Base-by-base conservation (phyloP, 331 rosid species). In the Quercus phellos region DNA sequence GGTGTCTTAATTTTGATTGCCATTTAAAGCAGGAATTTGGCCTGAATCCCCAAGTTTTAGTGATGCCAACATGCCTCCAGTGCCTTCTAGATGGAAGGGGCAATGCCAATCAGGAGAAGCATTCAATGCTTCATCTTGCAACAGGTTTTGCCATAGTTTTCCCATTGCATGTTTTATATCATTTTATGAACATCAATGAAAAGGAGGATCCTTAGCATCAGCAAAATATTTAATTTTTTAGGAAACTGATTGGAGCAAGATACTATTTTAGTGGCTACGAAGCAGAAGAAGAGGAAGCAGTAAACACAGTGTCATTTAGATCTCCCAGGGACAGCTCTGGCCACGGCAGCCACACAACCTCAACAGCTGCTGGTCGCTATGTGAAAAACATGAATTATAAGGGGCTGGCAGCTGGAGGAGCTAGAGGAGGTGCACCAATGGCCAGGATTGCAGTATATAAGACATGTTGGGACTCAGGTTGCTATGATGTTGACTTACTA, bases 201-300 rank as follows among this genome's bases (percentile, higher is more conserved):
- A 61, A 69, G 81, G 14, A 43, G 51, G 24, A 17, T 74, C 77
- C 74, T 85, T 50, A 16, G 74, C 64, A 78, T 46, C 80, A 9
- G 84, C 82, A 71, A 79, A 75, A 75, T 51, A 68, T 83, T 53
- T 87, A 54, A 82, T 75, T 79, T 54, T 34, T 74, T 24, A 91
- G 97, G 87, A 91, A 91, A 84, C 76, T 92, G 88, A 92, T 92
- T 77, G 97, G 97, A 58, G 97, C 97, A 26, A 90, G 93, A 84
- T 92, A 92, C 83, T 92, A 92, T 22, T 66, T 78, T 79, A 86
- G 92, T 73, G 97, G 97, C 35, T 90, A 83, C 74, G 84, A 85
- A 83, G 92, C 95, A 34, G 97, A 90, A 70, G 92, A 89, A 81
- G 94, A 87, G 79, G 94, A 86, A 61, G 73, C 87, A 68, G 81